Conservation (phyloP, 352 stramenopile genomes). For the Plasmopara halstedii region DNA sequence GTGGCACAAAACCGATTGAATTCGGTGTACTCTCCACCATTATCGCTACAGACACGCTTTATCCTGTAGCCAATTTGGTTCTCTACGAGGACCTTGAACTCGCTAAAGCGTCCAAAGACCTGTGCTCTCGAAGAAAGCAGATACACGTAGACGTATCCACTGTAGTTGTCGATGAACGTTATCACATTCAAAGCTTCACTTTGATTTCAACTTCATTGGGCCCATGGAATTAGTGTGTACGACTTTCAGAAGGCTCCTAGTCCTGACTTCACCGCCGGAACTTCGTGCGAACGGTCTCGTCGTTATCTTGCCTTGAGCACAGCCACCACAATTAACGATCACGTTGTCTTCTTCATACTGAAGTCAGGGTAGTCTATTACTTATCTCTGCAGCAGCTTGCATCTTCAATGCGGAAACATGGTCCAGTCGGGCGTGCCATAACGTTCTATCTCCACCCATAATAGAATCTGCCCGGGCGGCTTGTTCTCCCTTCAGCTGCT, state of each 20-base stretch:
- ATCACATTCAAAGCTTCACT: background rate
- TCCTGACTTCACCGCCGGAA: too few species aligned
- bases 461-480: too few species aligned
- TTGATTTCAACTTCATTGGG: background rate
- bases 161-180: background rate
- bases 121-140: background rate
- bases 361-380: background rate
- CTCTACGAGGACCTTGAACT: background rate
- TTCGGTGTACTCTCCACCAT: background rate
- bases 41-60: background rate
- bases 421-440: too few species aligned
- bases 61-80: background rate
- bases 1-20: background rate
- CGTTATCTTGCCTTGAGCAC: background rate
- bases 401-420: too few species aligned
- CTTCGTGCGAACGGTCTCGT: background rate
- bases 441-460: too few species aligned
- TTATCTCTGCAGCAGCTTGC: background rate
- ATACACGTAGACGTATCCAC: background rate
- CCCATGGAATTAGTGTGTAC: background rate
- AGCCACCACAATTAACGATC: background rate
- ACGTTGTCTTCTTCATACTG: background rate
- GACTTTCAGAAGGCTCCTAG: background rate
- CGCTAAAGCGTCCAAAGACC: background rate
- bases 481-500: too few species aligned